Conservation (phyloP, 225 moss, liverwort and hornwort species). For the Marchantia paleacea region DNA sequence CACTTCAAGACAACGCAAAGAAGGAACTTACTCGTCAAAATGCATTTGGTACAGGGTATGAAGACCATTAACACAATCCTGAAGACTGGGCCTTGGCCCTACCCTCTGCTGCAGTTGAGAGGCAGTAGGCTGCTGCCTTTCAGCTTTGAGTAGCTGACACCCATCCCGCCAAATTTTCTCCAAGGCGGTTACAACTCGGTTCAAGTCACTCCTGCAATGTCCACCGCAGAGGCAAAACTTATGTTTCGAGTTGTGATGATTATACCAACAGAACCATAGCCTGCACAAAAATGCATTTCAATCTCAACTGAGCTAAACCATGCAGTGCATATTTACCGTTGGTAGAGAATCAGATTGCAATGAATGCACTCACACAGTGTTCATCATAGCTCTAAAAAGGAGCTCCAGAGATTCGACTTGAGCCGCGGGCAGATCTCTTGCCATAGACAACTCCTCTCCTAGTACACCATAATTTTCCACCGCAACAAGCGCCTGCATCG, state of each 20-base stretch:
- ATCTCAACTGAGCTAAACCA: not conserved
- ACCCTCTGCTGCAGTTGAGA: conserved; percentile 58
- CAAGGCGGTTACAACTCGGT: conserved; percentile 48
- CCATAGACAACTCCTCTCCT: conserved; percentile 39
- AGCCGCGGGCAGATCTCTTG: conserved; percentile 54
- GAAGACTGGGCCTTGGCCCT: conserved; percentile 79
- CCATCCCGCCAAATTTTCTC: conserved; percentile 84
- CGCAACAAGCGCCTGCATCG: conserved; percentile 49
- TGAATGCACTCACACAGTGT: conserved; percentile 44
- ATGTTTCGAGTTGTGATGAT: not conserved
- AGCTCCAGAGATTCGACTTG: conserved; percentile 70
- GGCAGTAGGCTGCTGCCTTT: conserved; percentile 52
- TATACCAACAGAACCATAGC: not conserved
- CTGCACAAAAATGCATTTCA: not conserved
- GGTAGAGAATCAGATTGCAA: not conserved
- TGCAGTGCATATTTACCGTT: not conserved
- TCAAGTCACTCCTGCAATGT: conserved; percentile 48
- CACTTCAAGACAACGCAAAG: not conserved
- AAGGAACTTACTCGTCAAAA: conserved; percentile 59
- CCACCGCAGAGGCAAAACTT: not conserved
- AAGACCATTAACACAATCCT: conserved; percentile 68
- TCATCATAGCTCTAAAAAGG: conserved; percentile 57
- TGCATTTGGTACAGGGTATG: conserved; percentile 68
- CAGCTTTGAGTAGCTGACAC: conserved; percentile 57
- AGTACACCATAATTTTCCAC: conserved; percentile 64